Base-by-base conservation (phyloP, 2,329 filamentous ascomycete species). In the Colletotrichum australisinense region DNA sequence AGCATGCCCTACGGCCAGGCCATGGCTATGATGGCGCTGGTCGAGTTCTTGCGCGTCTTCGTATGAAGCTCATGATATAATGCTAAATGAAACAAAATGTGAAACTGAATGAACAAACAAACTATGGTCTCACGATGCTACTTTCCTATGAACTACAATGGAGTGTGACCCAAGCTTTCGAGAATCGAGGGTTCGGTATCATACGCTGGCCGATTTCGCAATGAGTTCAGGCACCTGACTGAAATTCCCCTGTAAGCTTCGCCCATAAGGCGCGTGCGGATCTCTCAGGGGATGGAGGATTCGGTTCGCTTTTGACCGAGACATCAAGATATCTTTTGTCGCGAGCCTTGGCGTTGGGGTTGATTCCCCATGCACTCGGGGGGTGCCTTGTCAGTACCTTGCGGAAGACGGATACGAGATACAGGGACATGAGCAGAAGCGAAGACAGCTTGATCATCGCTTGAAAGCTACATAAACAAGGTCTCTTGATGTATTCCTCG, bases 1-100 rank as follows among this genome's bases (percentile, higher is more conserved):
- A 93, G 92, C 77, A 96, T 95, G 94, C 94, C 93, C 7, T 95
- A 95, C 77, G 94, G 94, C 0, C 94, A 95, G 81, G 93, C 93
- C 0, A 95, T 95, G 93, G 93, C 93, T 0, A 94, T 95, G 75
- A 95, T 95, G 91, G 91, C 93, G 0, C 80, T 95, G 75, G 93
- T 93, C 0, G 94, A 96, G 82, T 93, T 93, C 77, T 79, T 94
- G 81, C 86, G 93, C 60, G 87, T 87, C 38, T 74, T 63, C n/a
- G 52, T 67, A 59, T 74, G 32, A 19, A 42, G n/a, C 6, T 56
- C 14, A 38, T 82, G 77, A 75, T 74, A 71, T 28, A 73, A 72
- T 58, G 64, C 9, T 19, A 22, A 49, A 64, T 64, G 42, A 63
- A 49, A 26, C 26, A 26, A 46, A 11, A 52, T 26, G 49, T 38